These are phyloP conservation scores for Aspergillus carlsbadensis DNA, from an alignment of 495 filamentous ascomycete genomes.

Conservation along the genomic window DNA sequence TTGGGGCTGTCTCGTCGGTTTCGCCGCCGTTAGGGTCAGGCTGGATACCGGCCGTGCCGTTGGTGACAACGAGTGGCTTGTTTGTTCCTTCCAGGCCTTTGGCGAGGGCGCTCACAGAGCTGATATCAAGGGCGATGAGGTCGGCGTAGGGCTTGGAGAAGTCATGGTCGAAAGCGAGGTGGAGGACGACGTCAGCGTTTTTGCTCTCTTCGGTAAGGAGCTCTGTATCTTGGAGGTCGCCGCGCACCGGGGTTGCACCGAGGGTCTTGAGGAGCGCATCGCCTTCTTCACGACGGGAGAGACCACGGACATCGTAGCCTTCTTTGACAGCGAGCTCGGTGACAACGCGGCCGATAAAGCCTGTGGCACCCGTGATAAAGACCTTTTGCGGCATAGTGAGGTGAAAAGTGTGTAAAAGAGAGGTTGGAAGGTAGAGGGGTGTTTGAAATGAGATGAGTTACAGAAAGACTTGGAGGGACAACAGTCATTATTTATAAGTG, in stretches of 20 bases:
- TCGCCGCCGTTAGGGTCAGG: constrained; percentile 24
- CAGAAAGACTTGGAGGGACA: no score
- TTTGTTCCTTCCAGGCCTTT: constrained; percentile 3
- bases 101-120: constrained; percentile 39
- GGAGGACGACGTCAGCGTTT: constrained; percentile 41
- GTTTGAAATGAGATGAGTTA: no score
- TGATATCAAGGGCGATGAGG: constrained; percentile 28
- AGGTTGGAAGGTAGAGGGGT: no score
- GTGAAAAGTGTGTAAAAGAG: no score
- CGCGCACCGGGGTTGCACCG: constrained; percentile 34
- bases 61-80: constrained; percentile 37
- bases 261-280: constrained; percentile 28
- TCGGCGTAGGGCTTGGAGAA: constrained; percentile 34
- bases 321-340: constrained; percentile 37
- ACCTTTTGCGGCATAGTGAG: constrained; percentile 20
- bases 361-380: constrained; percentile 50
- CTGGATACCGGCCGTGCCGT: constrained; percentile 36
- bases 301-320: constrained; percentile 43
- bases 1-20: constrained; percentile 31
- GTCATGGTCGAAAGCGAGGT: constrained; percentile 47
- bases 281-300: constrained; percentile 37
- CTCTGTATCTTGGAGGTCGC: constrained; percentile 37
- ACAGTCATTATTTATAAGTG: no score
- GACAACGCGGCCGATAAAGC: constrained; percentile 45
- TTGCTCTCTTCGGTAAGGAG: constrained; percentile 34